A percentile compares a stretch with the other conserved stretches of the same genome.
phyloP scores from a whole-genome alignment of 495 filamentous ascomycete species.

The Amniculicola lignicola region DNA sequence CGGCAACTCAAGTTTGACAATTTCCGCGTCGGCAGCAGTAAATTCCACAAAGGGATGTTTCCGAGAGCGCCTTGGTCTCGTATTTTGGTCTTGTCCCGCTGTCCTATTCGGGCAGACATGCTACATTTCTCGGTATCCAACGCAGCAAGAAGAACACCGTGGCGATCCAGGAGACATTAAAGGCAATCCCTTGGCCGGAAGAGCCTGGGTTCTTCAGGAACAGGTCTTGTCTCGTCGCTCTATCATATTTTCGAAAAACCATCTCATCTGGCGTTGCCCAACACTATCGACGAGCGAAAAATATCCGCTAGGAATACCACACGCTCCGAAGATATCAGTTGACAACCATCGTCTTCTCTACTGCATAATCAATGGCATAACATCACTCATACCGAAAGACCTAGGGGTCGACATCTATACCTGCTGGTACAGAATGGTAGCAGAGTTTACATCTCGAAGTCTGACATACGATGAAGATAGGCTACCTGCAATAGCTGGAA shows the following conservation, averaged over 20 bases:
- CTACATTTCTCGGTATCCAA: neutral
- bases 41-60: neutral
- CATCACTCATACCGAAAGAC: too few species aligned
- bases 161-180: neutral
- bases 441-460: too few species aligned
- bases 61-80: neutral
- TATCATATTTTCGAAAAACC: neutral
- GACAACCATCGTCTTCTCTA: constrained; percentile 2
- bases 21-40: neutral
- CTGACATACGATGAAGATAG: too few species aligned
- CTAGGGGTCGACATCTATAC: too few species aligned
- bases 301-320: constrained; percentile 5
- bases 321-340: constrained; percentile 7
- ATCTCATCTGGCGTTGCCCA: constrained; percentile 5
- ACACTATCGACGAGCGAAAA: constrained; percentile 3
- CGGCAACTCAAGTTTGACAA: neutral
- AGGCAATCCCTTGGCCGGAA: neutral
- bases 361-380: too few species aligned
- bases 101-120: too few species aligned
- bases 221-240: neutral
- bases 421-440: too few species aligned
- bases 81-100: too few species aligned
- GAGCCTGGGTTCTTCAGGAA: neutral
- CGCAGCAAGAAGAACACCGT: neutral
- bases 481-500: too few species aligned